Percentiles rank a stretch among this genome's conserved stretches.
These are phyloP conservation scores for Scutellaria minor DNA, from an alignment of 257 asterid species.

Conservation along the genomic window DNA sequence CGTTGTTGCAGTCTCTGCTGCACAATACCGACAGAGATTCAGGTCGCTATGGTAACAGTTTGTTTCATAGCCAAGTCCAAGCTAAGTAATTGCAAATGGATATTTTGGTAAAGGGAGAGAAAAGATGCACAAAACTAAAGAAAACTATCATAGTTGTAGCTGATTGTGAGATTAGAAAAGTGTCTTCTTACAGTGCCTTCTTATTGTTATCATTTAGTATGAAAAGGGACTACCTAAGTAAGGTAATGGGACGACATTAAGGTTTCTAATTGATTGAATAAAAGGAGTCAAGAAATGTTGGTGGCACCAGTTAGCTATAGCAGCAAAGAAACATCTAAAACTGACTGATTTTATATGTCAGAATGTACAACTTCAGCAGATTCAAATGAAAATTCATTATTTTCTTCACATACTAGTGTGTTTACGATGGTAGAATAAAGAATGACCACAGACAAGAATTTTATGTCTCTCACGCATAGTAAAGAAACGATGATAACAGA, in stretches of 20 bases:
- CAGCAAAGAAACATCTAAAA: slow-evolving; percentile 16
- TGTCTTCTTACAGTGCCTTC: too few relatives aligned
- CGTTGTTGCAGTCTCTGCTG: too few relatives aligned
- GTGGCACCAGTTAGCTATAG: neutral
- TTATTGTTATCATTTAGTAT: too few relatives aligned
- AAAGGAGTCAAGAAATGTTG: neutral
- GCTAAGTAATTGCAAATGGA: too few relatives aligned
- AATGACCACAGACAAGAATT: neutral
- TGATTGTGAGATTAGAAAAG: too few relatives aligned
- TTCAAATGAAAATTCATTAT: neutral
- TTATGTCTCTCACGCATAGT: neutral
- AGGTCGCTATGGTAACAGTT: too few relatives aligned
- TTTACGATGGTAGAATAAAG: slow-evolving; percentile 5
- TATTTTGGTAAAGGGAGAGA: too few relatives aligned
- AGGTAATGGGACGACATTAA: neutral
- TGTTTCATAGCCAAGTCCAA: too few relatives aligned
- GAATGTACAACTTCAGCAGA: neutral
- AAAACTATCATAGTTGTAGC: too few relatives aligned
- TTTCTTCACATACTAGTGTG: neutral
- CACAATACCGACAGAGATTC: too few relatives aligned
- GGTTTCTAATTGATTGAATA: neutral
- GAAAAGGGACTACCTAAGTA: too few relatives aligned
- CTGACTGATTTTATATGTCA: neutral
- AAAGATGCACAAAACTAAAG: too few relatives aligned
- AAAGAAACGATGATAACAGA: neutral